phyloP scores from a whole-genome alignment of 2,329 filamentous ascomycete genomes.

The Phyllosticta ampelicida region DNA sequence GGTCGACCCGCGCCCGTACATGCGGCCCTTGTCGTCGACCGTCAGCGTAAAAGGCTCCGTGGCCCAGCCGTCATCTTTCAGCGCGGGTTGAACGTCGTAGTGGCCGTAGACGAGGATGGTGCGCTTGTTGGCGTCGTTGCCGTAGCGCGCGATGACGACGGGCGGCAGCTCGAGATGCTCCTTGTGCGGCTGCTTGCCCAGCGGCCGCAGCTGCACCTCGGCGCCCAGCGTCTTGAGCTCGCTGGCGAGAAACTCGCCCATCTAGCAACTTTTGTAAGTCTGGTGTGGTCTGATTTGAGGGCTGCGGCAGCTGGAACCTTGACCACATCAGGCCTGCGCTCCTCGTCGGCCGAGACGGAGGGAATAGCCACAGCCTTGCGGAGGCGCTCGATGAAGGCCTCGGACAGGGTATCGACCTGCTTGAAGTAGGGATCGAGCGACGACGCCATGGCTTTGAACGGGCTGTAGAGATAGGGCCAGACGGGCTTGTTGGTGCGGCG shows the following conservation, averaged over 20 bases:
- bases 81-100: slow-evolving; percentile 95
- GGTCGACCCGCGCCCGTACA: slow-evolving; percentile 91
- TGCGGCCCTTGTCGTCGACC: slow-evolving; percentile 81
- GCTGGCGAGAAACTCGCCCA: slow-evolving; percentile 81
- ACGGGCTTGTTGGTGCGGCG: slow-evolving; percentile 1
- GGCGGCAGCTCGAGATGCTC: slow-evolving; percentile 86
- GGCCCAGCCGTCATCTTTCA: slow-evolving; percentile 88
- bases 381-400: slow-evolving; percentile 79
- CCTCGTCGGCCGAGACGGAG: slow-evolving; percentile 86
- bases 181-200: slow-evolving; percentile 87
- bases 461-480: slow-evolving; percentile 40
- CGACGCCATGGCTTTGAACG: slow-evolving; percentile 69
- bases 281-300: background rate
- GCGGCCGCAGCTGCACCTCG: slow-evolving; percentile 70
- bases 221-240: slow-evolving; percentile 80
- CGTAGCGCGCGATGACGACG: slow-evolving; percentile 84
- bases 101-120: slow-evolving; percentile 96
- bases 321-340: slow-evolving; percentile 80
- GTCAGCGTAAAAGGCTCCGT: slow-evolving; percentile 87
- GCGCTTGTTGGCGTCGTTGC: slow-evolving; percentile 81
- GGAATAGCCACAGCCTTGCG: slow-evolving; percentile 91
- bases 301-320: slow-evolving; percentile 38
- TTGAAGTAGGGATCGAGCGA: slow-evolving; percentile 88
- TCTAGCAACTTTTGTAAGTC: slow-evolving; percentile 36
- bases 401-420: slow-evolving; percentile 72